phyloP scores from a whole-genome alignment of 2,329 filamentous ascomycete species.

The Blastomyces emzantsi region DNA sequence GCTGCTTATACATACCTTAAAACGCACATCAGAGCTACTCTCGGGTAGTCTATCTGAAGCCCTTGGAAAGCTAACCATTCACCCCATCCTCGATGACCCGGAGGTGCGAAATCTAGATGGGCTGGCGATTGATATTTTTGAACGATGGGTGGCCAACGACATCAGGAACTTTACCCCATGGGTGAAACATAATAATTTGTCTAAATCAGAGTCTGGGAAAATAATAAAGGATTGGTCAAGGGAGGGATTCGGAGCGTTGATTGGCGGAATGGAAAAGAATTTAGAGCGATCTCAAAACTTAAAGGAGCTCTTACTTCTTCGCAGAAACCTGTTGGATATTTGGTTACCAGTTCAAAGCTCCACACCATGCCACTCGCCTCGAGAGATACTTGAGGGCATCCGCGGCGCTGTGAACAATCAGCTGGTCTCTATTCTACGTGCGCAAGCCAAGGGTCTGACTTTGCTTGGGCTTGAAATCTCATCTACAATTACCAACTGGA shows the following conservation, averaged over 20 bases:
- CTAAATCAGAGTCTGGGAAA: conserved; percentile 50
- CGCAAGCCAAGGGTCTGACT: conserved; percentile 55
- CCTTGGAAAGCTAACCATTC: conserved; percentile 58
- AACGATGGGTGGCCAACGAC: conserved; percentile 72
- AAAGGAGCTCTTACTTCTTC: conserved; percentile 57
- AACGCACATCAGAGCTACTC: conserved; percentile 67
- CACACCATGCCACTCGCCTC: conserved; percentile 44
- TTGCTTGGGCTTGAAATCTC: conserved; percentile 57
- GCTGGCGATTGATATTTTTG: conserved; percentile 66
- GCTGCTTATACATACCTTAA: conserved; percentile 67
- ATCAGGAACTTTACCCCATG: conserved; percentile 80
- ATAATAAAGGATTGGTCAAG: conserved; percentile 57
- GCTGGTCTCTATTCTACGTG: conserved; percentile 54
- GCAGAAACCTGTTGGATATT: conserved; percentile 60
- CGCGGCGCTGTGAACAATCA: conserved; percentile 60
- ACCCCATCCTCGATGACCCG: conserved; percentile 62
- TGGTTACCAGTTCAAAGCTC: conserved; percentile 64
- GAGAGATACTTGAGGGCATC: conserved; percentile 58
- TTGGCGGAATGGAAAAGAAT: conserved; percentile 53
- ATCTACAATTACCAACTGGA: conserved; percentile 53
- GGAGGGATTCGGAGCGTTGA: conserved; percentile 50
- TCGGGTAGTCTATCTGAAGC: conserved; percentile 63
- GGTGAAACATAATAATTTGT: conserved; percentile 69
- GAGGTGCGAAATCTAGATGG: conserved; percentile 58
- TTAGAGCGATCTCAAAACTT: conserved; percentile 56